Evolutionary conservation across 164 flowering plant species (phyloP), one percentile per base, ranked within the genome.

Genomic region (Vitis vinifera): DNA sequence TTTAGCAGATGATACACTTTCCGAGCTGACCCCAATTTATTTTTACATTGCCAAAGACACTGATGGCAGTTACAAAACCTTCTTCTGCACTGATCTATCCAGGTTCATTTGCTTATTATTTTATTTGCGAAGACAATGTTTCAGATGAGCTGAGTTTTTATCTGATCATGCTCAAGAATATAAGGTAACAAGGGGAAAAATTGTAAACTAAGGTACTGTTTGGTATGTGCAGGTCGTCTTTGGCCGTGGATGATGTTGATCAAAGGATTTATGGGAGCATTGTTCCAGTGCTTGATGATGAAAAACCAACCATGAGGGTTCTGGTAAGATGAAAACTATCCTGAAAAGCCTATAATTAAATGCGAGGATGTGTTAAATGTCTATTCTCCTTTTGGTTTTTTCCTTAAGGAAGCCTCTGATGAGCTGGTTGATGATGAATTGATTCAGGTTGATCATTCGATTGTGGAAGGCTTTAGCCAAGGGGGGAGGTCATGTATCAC

Each of bases 21-120:
- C 88, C 2, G 93, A 89, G 81, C 74, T 69, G 2, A 89, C 93
- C 0, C 89, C 93, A 2, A 68, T 87, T 2, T 89, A 79, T 49
- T 89, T 89, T 75, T 79, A 82, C 37, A 65, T 79, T 19, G 56
- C 81, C 48, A 84, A 81, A 51, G 63, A 72, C 1, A 29, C 68
- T 7, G 72, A 82, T 23, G 92, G 85, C 11, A 67, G 13, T 49
- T 3, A 53, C 3, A 63, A 61, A 61, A 79, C 88, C 16, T 82
- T 72, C 66, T 87, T 89, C 65, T 89, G 93, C 56, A 67, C 83
- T 3, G 93, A 89, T 66, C 70, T 81, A 52, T 57, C 81, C 9
- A 82, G 90, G 91, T 86, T 62, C 44, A 0, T 37, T 37, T 6
- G 6, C 44, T 37, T 37, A 37, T 4, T 37, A 37, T 3, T 0